Conservation (phyloP, 352 stramenopile genomes). For the Blastocystis sp. region DNA sequence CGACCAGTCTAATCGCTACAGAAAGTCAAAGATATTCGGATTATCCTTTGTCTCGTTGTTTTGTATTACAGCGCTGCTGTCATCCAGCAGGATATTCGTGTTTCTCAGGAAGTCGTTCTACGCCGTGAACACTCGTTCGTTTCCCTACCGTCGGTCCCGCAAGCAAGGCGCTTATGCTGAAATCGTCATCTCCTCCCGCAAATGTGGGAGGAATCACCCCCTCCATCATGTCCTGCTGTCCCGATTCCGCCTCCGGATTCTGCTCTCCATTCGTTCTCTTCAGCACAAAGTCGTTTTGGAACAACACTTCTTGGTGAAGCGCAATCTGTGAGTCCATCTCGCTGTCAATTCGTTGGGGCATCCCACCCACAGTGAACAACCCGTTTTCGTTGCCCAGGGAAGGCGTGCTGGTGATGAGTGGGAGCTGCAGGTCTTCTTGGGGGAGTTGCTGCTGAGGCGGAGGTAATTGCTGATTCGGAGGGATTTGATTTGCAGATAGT, state of each 20-base stretch:
- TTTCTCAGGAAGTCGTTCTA: neutral
- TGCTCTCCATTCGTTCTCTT: conserved; percentile 11
- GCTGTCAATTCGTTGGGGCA: neutral
- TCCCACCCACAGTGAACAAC: neutral
- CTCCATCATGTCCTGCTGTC: neutral
- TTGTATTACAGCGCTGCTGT: neutral
- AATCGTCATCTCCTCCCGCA: neutral
- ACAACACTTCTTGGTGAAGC: conserved; percentile 40
- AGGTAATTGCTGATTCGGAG: too few relatives aligned
- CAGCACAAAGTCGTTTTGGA: conserved; percentile 48
- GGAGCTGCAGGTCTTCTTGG: neutral
- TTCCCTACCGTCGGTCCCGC: neutral
- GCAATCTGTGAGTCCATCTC: conserved; percentile 34
- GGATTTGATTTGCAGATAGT: too few relatives aligned
- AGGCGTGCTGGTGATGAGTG: neutral
- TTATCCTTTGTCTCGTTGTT: neutral
- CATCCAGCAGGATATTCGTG: neutral
- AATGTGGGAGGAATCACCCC: neutral
- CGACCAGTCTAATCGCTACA: neutral
- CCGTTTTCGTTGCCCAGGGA: neutral
- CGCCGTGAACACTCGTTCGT: neutral
- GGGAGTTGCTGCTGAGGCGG: too few relatives aligned
- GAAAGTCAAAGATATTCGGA: conserved; percentile 40
- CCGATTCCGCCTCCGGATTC: neutral
- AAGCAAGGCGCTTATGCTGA: neutral